Base-by-base conservation (phyloP, 208 protist genomes). In the Jaenimonas drosophilae region DNA sequence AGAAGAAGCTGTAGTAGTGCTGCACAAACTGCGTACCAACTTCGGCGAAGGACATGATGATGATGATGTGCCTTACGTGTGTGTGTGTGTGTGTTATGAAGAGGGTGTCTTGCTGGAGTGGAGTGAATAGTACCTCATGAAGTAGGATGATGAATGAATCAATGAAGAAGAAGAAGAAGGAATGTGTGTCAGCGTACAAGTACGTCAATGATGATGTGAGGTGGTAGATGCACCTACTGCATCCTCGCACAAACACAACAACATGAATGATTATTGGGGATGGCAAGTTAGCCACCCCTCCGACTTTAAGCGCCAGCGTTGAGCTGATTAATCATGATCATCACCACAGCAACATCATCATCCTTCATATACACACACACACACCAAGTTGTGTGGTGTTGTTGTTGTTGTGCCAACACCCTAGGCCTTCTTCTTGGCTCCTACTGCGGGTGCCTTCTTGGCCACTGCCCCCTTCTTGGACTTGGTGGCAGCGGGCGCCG, bases 1-100 rank as follows among this genome's bases (percentile, higher is more conserved):
- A 48, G 60, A 94, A 94, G 58, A 79, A 73, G 40, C 54, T 53
- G 70, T 94, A 91, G 70, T 94, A 94, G 49, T 94, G 82, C 45
- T 76, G 55, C 19, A 76, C 64, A 34, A 94, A 94, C 36, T 59
- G 60, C 7, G 48, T 42, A 30, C 82, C 86, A 31, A 91, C 49
- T 16, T 87, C 49, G 31, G 76, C 51, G 39, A 88, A 94, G 37
- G 76, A 77, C 76, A 90, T 88, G 20, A 14, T 42, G 9, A 25
- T 21, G 30, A 34, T 7, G 30, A 7, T 14, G 14, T 14, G 7
- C 14, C 30, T n/a, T 14, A n/a, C 30, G 30, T 34, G 30, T 34
- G 30, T 34, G 30, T 34, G 30, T 34, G 30, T 34, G 30, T 34
- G 30, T 34, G 30, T n/a, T 14, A n/a, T n/a, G n/a, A n/a, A n/a